Evolutionary conservation across 371 early-diverging fungal species (phyloP).

Genomic region (Zancudomyces culisetae): DNA sequence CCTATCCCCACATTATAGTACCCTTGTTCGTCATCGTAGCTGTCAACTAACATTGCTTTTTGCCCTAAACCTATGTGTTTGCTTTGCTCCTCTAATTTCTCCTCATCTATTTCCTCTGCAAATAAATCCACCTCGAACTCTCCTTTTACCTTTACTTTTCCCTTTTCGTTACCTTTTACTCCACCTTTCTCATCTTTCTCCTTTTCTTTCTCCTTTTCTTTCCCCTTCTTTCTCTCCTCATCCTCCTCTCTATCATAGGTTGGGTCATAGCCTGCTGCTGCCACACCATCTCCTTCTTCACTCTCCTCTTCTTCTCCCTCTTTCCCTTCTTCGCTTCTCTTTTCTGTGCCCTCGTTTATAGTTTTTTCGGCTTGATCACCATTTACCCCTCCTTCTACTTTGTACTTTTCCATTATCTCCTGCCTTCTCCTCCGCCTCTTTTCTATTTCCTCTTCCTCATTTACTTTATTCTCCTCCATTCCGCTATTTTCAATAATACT

Average conservation of each 20-base stretch:
- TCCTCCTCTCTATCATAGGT: constrained; percentile 9
- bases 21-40: constrained; percentile 91
- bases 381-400: constrained; percentile 4
- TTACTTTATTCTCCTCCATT: not conserved
- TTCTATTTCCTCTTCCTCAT: constrained; percentile 48
- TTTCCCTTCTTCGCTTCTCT: not conserved
- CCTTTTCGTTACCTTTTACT: not conserved
- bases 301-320: not conserved
- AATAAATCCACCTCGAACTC: constrained; percentile 66
- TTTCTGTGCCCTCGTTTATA: not conserved
- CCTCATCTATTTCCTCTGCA: constrained; percentile 14
- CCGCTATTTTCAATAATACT: not conserved
- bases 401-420: constrained; percentile 42
- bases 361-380: not conserved
- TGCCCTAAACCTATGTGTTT: not conserved
- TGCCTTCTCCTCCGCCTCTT: constrained; percentile 43
- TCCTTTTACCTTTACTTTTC: constrained; percentile 6
- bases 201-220: not conserved
- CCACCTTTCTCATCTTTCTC: not conserved
- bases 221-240: not conserved
- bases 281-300: not conserved
- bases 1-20: constrained; percentile 84
- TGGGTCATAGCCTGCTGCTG: constrained; percentile 10
- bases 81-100: not conserved
- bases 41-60: constrained; percentile 32